Evolutionary conservation across 176 grass and related monocot species (phyloP).

Genomic region (Cymbopogon citratus): DNA sequence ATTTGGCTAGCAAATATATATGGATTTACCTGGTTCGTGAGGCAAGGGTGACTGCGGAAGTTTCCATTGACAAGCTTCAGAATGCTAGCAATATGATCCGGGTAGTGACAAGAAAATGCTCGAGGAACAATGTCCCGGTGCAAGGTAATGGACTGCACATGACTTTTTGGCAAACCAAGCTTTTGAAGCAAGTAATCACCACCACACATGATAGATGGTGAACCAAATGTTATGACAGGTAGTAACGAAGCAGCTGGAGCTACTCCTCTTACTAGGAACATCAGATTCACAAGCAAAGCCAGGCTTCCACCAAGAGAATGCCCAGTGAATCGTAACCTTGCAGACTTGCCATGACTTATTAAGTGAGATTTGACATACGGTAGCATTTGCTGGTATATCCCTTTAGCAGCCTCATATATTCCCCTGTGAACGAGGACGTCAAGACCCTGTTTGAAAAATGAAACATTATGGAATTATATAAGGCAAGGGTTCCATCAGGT

Average conservation of each 20-base stretch:
- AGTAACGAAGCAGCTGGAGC: conserved; percentile 45
- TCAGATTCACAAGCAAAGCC: conserved; percentile 25
- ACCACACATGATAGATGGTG: conserved; percentile 81
- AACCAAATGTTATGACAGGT: conserved; percentile 74
- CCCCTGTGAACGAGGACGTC: conserved; percentile 77
- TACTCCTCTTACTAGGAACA: conserved; percentile 59
- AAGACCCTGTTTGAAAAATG: conserved; percentile 38
- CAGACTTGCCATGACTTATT: conserved; percentile 31
- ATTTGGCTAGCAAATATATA: not conserved
- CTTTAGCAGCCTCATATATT: conserved; percentile 85
- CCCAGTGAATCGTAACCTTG: conserved; percentile 56
- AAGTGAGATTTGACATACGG: conserved; percentile 67
- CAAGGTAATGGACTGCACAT: conserved; percentile 62
- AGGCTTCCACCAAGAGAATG: conserved; percentile 36
- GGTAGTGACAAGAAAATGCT: conserved; percentile 80
- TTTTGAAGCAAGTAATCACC: conserved; percentile 67
- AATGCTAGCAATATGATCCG: conserved; percentile 71
- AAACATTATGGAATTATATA: not conserved
- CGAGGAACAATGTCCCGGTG: conserved; percentile 86
- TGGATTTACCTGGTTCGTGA: conserved; percentile 57
- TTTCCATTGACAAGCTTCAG: conserved; percentile 76
- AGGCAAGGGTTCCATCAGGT: not conserved
- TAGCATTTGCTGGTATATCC: conserved; percentile 77
- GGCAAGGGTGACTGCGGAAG: conserved; percentile 71
- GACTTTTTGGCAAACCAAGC: conserved; percentile 54